These are phyloP conservation scores for Sanguinoderma infundibulare DNA, from an alignment of 1,284 basidiomycete genomes.

Conservation along the genomic window DNA sequence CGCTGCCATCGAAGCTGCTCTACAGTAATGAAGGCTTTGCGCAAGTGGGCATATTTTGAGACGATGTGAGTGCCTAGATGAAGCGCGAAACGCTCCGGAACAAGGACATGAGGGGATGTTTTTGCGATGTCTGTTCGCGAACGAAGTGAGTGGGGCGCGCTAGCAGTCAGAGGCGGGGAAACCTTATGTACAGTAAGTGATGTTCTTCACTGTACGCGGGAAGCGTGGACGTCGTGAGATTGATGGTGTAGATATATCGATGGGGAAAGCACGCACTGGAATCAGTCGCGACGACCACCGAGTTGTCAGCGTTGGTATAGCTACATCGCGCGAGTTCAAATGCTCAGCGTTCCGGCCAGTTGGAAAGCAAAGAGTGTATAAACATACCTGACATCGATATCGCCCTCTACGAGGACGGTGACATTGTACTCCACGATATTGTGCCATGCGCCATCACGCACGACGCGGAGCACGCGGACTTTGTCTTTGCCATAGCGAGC, in stretches of 20 bases:
- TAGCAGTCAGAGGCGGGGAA: background rate
- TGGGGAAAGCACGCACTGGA: conserved; percentile 61
- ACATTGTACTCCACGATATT: conserved; percentile 85
- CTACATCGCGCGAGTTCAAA: conserved; percentile 37
- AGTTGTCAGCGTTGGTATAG: conserved; percentile 86
- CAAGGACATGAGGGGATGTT: conserved; percentile 82
- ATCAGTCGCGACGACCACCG: conserved; percentile 86
- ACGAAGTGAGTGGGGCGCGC: background rate
- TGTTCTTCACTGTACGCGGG: conserved; percentile 80
- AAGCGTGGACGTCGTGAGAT: background rate
- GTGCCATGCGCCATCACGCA: conserved; percentile 72
- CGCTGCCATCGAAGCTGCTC: conserved; percentile 88
- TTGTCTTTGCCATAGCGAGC: conserved; percentile 89
- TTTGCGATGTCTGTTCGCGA: conserved; percentile 78
- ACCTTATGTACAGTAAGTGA: conserved; percentile 74
- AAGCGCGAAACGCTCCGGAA: conserved; percentile 86
- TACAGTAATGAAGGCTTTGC: conserved; percentile 77
- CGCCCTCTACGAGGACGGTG: conserved; percentile 78
- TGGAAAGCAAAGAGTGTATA: background rate
- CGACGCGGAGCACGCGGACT: conserved; percentile 83
- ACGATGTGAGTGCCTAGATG: conserved; percentile 88
- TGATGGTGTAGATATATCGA: background rate
- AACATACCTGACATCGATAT: conserved; percentile 71
- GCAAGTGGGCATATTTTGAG: conserved; percentile 81
- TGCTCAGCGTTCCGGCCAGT: background rate